Base-by-base conservation (phyloP, 2,329 filamentous ascomycete genomes). In the Neofusicoccum kwambonambiense region DNA sequence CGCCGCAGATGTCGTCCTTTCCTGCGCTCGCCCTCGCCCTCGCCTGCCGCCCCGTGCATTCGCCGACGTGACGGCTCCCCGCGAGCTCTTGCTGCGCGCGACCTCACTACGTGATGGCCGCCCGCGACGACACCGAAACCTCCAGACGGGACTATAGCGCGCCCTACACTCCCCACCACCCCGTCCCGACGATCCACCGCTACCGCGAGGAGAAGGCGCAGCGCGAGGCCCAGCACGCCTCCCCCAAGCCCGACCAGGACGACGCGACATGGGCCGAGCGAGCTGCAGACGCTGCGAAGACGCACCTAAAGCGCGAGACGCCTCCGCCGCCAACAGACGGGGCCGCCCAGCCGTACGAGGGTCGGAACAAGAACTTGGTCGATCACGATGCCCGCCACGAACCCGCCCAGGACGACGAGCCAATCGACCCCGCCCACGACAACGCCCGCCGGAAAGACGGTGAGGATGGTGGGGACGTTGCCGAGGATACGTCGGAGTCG, bases 171-270 rank as follows among this genome's bases (percentile, higher is more conserved):
- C 72, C 75, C 3, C 74, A 77, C 45, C 76, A 81, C 62, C 77
- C 77, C 19, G 80, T 83, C 41, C 81, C 81, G 2, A 83, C 81
- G 6, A 77, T 83, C 35, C 74, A 78, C 56, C 76, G 75, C 62
- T 83, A 82, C 66, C 77, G 77, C 37, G 74, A 82, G 66, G 80
- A 82, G 69, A 80, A 82, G 71, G 72, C 80, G 54, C 71, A 76
- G 15, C 76, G 80, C 27, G 72, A 77, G 47, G 77, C 76, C 17
- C 68, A 75, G 34, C 72, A 73, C 64, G 72, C 70, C 13, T 41
- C 68, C n/a, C 39, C 41, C 42, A 22, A n/a, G 31, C 12, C 70
- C 54, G 69, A 72, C 22, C 65, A 70, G 12, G 73, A 74, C 27
- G 74, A 74, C 7, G 71, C 72, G 13, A 74, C 70, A 56, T 73